A percentile compares a stretch with the other conserved stretches of the same genome.
Evolutionary conservation across 2,329 filamentous ascomycete genomes (phyloP).

Genomic region (Cladosporium sp.): DNA sequence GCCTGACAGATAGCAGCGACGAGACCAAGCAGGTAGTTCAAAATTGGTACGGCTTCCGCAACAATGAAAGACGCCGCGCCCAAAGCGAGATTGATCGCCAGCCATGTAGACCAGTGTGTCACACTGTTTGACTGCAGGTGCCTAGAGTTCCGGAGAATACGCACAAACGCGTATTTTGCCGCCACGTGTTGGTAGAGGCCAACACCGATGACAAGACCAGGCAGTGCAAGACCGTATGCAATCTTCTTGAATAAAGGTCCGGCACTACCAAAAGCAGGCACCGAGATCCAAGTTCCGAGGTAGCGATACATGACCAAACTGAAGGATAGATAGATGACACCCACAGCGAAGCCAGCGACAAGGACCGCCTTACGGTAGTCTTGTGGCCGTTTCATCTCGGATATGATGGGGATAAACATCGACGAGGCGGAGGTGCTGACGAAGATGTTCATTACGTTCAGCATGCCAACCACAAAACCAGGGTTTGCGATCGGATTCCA

Average conservation of each 20-base stretch:
- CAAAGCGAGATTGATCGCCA: slow-evolving; percentile 40
- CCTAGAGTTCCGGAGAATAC: slow-evolving; percentile 46
- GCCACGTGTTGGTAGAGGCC: slow-evolving; percentile 30
- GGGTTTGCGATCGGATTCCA: slow-evolving; percentile 49
- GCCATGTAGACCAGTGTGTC: slow-evolving; percentile 50
- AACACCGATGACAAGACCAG: slow-evolving; percentile 49
- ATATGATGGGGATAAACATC: slow-evolving; percentile 59
- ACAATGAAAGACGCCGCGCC: slow-evolving; percentile 44
- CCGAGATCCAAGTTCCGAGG: slow-evolving; percentile 58
- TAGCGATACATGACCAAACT: slow-evolving; percentile 57
- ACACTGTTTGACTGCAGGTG: slow-evolving; percentile 48
- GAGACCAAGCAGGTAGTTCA: slow-evolving; percentile 39
- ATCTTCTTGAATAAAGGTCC: slow-evolving; percentile 57
- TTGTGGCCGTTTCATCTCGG: slow-evolving; percentile 57
- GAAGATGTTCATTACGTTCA: slow-evolving; percentile 26
- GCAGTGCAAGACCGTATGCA: slow-evolving; percentile 55
- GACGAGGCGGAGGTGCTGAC: slow-evolving; percentile 51
- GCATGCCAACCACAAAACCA: slow-evolving; percentile 48
- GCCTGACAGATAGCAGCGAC: slow-evolving; percentile 47
- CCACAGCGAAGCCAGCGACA: slow-evolving; percentile 54
- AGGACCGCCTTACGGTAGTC: slow-evolving; percentile 56
- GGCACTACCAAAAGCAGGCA: slow-evolving; percentile 57
- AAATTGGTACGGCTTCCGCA: slow-evolving; percentile 46
- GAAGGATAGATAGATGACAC: slow-evolving; percentile 53
- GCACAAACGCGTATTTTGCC: slow-evolving; percentile 53